These are phyloP conservation scores for Amphirosellinia nigrospora DNA, from an alignment of 495 filamentous ascomycete genomes.

Conservation along the genomic window DNA sequence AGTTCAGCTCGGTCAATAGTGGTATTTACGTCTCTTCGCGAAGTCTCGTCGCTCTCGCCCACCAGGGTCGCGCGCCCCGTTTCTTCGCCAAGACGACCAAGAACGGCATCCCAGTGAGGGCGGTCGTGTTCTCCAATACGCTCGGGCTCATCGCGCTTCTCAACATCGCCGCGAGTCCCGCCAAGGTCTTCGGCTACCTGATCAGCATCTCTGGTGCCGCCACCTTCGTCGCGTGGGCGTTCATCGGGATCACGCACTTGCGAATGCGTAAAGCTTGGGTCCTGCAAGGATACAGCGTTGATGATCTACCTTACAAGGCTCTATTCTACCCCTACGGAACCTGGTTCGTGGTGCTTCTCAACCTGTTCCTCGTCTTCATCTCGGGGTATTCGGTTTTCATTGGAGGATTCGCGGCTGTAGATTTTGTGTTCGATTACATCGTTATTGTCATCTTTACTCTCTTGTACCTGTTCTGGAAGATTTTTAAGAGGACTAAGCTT, in stretches of 20 bases:
- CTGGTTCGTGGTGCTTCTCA: slow-evolving; percentile 60
- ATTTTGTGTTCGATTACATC: slow-evolving; percentile 53
- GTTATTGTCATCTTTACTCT: slow-evolving; percentile 62
- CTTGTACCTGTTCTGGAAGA: slow-evolving; percentile 62
- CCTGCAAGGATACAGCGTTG: slow-evolving; percentile 57
- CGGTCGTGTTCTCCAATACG: slow-evolving; percentile 55
- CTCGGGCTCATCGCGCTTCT: slow-evolving; percentile 64
- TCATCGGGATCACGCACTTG: slow-evolving; percentile 59
- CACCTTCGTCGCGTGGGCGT: slow-evolving; percentile 68
- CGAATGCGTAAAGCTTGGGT: slow-evolving; percentile 67
- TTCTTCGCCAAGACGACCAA: slow-evolving; percentile 58
- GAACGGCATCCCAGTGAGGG: slow-evolving; percentile 59
- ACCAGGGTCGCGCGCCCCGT: slow-evolving; percentile 61
- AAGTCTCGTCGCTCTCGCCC: slow-evolving; percentile 64
- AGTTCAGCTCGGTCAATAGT: slow-evolving; percentile 70
- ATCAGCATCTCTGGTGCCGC: slow-evolving; percentile 61
- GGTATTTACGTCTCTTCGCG: slow-evolving; percentile 74
- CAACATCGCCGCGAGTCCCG: slow-evolving; percentile 62
- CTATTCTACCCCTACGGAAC: slow-evolving; percentile 67
- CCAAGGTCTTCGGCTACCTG: slow-evolving; percentile 60
- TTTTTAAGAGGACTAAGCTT: slow-evolving; percentile 51
- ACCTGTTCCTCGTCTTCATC: slow-evolving; percentile 59
- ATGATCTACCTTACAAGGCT: slow-evolving; percentile 64
- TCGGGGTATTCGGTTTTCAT: slow-evolving; percentile 48
- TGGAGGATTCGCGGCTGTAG: slow-evolving; percentile 59